A percentile compares a stretch with the other conserved stretches of the same genome.
phyloP scores from a whole-genome alignment of 2,329 filamentous ascomycete species.

The Colletotrichum navitas region DNA sequence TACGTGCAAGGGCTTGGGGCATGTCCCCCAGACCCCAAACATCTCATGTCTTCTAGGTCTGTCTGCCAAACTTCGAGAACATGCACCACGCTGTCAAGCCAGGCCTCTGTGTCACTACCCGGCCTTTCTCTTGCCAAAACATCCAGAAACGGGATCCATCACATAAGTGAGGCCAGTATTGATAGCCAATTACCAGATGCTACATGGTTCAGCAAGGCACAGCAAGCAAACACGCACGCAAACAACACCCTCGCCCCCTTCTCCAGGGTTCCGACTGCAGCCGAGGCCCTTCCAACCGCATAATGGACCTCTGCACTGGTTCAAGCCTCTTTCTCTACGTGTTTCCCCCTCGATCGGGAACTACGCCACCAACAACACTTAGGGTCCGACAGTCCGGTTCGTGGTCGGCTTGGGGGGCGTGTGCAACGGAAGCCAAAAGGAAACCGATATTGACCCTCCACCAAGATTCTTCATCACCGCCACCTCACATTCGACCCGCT shows the following conservation, averaged over 20 bases:
- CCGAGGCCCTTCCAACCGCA: conserved; percentile 2
- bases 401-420: not conserved
- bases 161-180: conserved; percentile 2
- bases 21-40: conserved; percentile 5
- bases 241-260: not conserved
- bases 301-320: not conserved
- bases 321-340: not conserved
- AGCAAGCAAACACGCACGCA: conserved; percentile 26
- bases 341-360: conserved; percentile 1
- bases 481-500: conserved; percentile 13
- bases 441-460: not conserved
- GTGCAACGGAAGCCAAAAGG: conserved; percentile 6
- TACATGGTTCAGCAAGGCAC: not conserved
- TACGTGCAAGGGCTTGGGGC: not conserved
- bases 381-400: conserved; percentile 32
- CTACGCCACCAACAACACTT: conserved; percentile 12
- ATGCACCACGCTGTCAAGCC: conserved; percentile 18
- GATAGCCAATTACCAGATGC: not conserved
- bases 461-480: conserved; percentile 32
- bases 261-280: not conserved
- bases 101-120: conserved; percentile 9
- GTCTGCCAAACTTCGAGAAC: conserved; percentile 10
- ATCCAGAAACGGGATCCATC: not conserved
- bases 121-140: not conserved
- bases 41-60: conserved; percentile 1